These are phyloP conservation scores for Pseudogymnoascus sp. DNA, from an alignment of 2,329 filamentous ascomycete genomes.

Conservation along the genomic window DNA sequence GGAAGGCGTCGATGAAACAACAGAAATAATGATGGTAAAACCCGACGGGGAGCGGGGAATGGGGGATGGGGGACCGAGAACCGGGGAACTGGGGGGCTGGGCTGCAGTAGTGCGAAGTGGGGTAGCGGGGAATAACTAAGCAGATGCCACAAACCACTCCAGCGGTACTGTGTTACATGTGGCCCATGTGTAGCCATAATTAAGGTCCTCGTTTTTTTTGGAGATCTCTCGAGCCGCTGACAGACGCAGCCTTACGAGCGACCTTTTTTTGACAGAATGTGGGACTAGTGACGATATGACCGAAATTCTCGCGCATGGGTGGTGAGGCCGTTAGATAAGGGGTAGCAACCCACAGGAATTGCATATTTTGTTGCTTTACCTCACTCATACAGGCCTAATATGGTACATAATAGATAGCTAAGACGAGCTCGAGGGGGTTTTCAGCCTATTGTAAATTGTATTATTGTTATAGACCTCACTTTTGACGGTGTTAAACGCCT, in stretches of 20 bases:
- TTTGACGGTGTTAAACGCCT: not conserved
- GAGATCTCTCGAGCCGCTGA: too few relatives aligned
- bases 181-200: too few relatives aligned
- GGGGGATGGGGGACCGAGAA: not conserved
- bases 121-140: not conserved
- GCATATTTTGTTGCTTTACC: too few relatives aligned
- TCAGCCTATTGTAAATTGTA: not conserved
- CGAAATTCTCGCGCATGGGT: not conserved
- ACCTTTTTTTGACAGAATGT: not conserved
- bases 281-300: not conserved
- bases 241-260: not conserved
- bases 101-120: not conserved
- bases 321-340: not conserved
- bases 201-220: too few relatives aligned
- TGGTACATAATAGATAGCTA: too few relatives aligned
- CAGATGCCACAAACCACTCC: not conserved
- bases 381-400: too few relatives aligned
- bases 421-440: too few relatives aligned
- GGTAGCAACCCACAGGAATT: too few relatives aligned
- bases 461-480: not conserved
- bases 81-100: not conserved
- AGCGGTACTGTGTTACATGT: too few relatives aligned
- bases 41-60: not conserved
- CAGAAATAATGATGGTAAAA: not conserved
- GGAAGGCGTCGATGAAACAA: not conserved